Conservation (phyloP, 805 yeast genomes). For the Teunomyces barrocoloradensis region DNA sequence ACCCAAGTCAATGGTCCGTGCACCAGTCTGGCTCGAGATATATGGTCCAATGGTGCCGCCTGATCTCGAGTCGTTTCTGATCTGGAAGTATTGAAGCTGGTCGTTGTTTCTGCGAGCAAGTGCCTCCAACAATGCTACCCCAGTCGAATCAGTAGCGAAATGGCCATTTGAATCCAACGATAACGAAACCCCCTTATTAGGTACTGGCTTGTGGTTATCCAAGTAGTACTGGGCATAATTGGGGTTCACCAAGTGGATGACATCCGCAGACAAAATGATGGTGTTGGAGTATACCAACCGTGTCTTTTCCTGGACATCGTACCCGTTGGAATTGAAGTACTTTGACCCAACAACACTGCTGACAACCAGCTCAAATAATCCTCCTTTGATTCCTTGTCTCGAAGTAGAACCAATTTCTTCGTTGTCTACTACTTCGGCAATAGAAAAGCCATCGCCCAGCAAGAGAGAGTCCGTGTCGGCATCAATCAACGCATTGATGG, state of each 20-base stretch:
- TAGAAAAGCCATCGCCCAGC: conserved; percentile 41
- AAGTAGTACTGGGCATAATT: conserved; percentile 66
- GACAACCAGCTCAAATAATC: conserved; percentile 63
- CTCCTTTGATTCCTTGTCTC: conserved; percentile 82
- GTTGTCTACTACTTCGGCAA: conserved; percentile 69
- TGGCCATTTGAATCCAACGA: conserved; percentile 77
- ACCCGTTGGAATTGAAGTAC: conserved; percentile 15
- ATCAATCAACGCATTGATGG: conserved; percentile 56
- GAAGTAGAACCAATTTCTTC: conserved; percentile 84
- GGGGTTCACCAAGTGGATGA: conserved; percentile 78
- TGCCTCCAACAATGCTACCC: conserved; percentile 67
- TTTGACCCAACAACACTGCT: conserved; percentile 48
- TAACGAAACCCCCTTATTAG: conserved; percentile 72
- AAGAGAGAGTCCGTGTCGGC: conserved; percentile 23
- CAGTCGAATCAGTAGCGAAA: conserved; percentile 79
- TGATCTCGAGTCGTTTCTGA: conserved; percentile 78
- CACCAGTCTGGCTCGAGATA: conserved; percentile 62
- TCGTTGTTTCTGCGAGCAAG: conserved; percentile 66
- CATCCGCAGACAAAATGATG: conserved; percentile 80
- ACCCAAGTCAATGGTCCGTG: conserved; percentile 77
- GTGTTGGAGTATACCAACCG: conserved; percentile 65
- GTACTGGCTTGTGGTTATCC: conserved; percentile 76
- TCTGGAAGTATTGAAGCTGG: conserved; percentile 76
- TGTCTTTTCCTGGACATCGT: conserved; percentile 25
- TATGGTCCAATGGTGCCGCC: conserved; percentile 90